phyloP scores from a whole-genome alignment of 2,329 filamentous ascomycete genomes.

The Thermothelomyces thermophilus region DNA sequence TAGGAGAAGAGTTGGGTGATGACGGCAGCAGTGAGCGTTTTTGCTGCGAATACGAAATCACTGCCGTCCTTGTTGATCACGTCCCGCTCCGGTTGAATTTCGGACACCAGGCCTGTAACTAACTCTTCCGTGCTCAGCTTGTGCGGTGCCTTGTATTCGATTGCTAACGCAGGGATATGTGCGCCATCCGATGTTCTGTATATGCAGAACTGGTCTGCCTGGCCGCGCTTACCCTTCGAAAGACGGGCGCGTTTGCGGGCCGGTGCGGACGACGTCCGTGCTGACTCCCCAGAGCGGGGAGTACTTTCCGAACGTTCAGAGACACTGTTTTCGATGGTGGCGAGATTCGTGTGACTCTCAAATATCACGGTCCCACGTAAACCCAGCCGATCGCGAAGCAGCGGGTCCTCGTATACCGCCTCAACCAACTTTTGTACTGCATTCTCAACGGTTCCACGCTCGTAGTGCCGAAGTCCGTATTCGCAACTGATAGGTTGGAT shows the following conservation, averaged over 20 bases:
- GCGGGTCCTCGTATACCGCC: too few species aligned
- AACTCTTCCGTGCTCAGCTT: conserved; percentile 32
- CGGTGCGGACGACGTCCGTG: too few species aligned
- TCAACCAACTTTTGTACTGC: too few species aligned
- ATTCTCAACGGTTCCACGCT: too few species aligned
- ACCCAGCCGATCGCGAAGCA: too few species aligned
- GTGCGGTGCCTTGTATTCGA: conserved; percentile 36
- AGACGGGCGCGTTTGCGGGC: too few species aligned
- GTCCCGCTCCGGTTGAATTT: conserved; percentile 31
- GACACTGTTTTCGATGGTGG: too few species aligned
- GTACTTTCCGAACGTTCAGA: too few species aligned
- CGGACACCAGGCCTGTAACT: conserved; percentile 28
- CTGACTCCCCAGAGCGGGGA: too few species aligned
- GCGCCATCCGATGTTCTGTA: conserved; percentile 21
- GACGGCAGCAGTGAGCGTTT: conserved; percentile 31
- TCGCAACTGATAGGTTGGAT: conserved; percentile 32
- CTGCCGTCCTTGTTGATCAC: conserved; percentile 31
- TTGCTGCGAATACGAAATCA: conserved; percentile 28
- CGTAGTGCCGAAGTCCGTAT: conserved; percentile 29
- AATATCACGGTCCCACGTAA: too few species aligned
- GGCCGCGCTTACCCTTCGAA: conserved; percentile 27
- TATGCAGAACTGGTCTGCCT: conserved; percentile 31
- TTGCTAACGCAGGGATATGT: conserved; percentile 27
- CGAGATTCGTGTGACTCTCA: too few species aligned
- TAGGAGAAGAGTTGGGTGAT: conserved; percentile 37